These are phyloP conservation scores for Geosmithia morbida DNA, from an alignment of 2,329 filamentous ascomycete species.

Conservation along the genomic window DNA sequence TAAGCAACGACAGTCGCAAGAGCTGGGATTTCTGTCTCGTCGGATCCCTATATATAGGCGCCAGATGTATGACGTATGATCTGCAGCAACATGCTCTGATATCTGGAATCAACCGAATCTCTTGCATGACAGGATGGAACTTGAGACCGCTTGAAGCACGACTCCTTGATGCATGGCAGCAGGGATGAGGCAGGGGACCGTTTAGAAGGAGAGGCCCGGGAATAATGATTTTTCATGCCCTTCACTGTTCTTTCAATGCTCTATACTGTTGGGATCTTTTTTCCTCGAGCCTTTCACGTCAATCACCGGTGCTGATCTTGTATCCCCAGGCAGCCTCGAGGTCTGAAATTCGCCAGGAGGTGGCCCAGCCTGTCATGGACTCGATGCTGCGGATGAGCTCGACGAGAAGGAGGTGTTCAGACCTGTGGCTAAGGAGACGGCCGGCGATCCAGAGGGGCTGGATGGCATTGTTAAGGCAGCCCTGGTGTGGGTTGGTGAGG, in stretches of 20 bases:
- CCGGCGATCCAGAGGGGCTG: slow-evolving; percentile 44
- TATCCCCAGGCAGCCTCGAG: slow-evolving; percentile 27
- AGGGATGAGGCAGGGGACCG: slow-evolving; percentile 4
- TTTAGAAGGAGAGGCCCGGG: not conserved
- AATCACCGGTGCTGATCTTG: slow-evolving; percentile 10
- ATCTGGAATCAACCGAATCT: slow-evolving; percentile 20
- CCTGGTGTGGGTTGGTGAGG: slow-evolving; percentile 37
- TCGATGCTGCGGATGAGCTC: slow-evolving; percentile 35
- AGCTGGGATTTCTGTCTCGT: slow-evolving; percentile 34
- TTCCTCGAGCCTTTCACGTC: not conserved
- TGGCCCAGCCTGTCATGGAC: slow-evolving; percentile 35
- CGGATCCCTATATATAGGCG: slow-evolving; percentile 27
- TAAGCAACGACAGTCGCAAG: slow-evolving; percentile 27
- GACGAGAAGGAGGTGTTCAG: slow-evolving; percentile 22
- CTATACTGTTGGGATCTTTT: too few relatives aligned
- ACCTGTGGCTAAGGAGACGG: slow-evolving; percentile 33
- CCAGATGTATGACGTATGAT: slow-evolving; percentile 30
- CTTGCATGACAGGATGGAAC: slow-evolving; percentile 26
- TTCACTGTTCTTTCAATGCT: too few relatives aligned
- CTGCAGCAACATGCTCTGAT: slow-evolving; percentile 28
- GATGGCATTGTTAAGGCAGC: slow-evolving; percentile 41
- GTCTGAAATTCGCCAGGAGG: slow-evolving; percentile 36
- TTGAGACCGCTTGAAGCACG: slow-evolving; percentile 9
- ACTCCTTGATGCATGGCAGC: slow-evolving; percentile 13
- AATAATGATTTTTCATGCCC: not conserved